phyloP scores from a whole-genome alignment of 768 basidiomycete species.

The Guyanaporus albipodus region DNA sequence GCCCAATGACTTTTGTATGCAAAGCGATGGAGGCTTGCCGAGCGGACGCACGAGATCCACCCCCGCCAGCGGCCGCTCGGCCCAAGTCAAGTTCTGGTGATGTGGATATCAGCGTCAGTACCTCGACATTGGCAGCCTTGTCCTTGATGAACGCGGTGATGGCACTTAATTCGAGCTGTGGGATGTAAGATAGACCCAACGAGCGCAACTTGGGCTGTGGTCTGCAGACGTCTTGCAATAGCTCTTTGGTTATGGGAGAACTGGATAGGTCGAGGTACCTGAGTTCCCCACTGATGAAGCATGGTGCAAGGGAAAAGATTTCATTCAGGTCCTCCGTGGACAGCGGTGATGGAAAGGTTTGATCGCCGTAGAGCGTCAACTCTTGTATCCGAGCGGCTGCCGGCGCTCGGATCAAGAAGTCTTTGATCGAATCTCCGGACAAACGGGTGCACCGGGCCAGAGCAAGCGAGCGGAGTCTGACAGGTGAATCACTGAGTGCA shows the following conservation, averaged over 20 bases:
- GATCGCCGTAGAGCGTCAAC: constrained; percentile 86
- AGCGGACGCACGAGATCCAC: constrained; percentile 37
- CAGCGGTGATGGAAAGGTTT: constrained; percentile 74
- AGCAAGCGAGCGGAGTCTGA: constrained; percentile 74
- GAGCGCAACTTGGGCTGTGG: constrained; percentile 77
- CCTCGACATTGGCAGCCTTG: constrained; percentile 76
- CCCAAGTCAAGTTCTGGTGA: constrained; percentile 71
- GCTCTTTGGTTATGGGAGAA: constrained; percentile 59
- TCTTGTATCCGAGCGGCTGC: constrained; percentile 63
- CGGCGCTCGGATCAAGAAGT: constrained; percentile 67
- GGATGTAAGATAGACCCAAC: constrained; percentile 86
- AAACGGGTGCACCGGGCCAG: constrained; percentile 84
- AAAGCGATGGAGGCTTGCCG: constrained; percentile 73
- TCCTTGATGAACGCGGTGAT: constrained; percentile 64
- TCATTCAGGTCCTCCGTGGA: constrained; percentile 58
- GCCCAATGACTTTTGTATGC: constrained; percentile 74
- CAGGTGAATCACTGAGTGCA: constrained; percentile 59
- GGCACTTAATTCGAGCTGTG: constrained; percentile 57
- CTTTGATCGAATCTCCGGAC: constrained; percentile 70
- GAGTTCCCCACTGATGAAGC: constrained; percentile 69
- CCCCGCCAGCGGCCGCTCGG: constrained; percentile 28
- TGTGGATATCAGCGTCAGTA: constrained; percentile 76
- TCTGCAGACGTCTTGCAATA: constrained; percentile 48
- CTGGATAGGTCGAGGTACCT: constrained; percentile 91
- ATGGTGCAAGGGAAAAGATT: constrained; percentile 72